Percentiles rank a stretch among this genome's conserved stretches.
Evolutionary conservation across 148 eudicot genomes (phyloP).

Genomic region (Pharnaceum exiguum): DNA sequence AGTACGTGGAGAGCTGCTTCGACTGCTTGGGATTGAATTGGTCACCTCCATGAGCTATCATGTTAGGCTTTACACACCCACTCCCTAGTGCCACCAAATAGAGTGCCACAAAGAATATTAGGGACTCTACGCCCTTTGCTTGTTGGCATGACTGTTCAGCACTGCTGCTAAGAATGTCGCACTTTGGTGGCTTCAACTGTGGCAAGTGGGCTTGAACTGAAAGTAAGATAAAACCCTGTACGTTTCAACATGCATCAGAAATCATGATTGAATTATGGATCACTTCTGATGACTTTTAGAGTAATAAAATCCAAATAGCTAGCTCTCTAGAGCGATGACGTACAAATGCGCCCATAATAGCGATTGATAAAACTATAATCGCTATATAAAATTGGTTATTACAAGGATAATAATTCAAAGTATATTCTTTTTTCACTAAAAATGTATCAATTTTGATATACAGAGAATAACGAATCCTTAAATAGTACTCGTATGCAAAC

Average conservation of each 20-base stretch:
- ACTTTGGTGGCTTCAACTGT: slow-evolving; percentile 77
- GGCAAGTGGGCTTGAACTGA: slow-evolving; percentile 96
- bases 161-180: slow-evolving; percentile 46
- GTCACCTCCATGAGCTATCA: slow-evolving; percentile 97
- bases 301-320: background rate
- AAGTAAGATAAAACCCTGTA: slow-evolving; percentile 79
- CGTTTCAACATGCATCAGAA: background rate
- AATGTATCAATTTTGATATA: too few relatives aligned
- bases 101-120: slow-evolving; percentile 75
- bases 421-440: too few relatives aligned
- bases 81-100: slow-evolving; percentile 94
- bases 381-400: too few relatives aligned
- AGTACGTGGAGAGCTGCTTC: slow-evolving; percentile 77
- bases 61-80: slow-evolving; percentile 95
- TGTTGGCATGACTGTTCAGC: slow-evolving; percentile 38
- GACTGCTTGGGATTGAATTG: slow-evolving; percentile 67
- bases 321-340: too few relatives aligned
- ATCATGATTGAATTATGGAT: background rate
- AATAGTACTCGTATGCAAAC: too few relatives aligned
- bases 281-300: background rate
- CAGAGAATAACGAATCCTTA: too few relatives aligned
- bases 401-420: too few relatives aligned
- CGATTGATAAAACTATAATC: too few relatives aligned
- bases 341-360: too few relatives aligned
- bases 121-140: slow-evolving; percentile 66